Evolutionary conservation across 108 stramenopile species (phyloP), one percentile per base, ranked within the genome.

Genomic region (Nitzschia sp.): DNA sequence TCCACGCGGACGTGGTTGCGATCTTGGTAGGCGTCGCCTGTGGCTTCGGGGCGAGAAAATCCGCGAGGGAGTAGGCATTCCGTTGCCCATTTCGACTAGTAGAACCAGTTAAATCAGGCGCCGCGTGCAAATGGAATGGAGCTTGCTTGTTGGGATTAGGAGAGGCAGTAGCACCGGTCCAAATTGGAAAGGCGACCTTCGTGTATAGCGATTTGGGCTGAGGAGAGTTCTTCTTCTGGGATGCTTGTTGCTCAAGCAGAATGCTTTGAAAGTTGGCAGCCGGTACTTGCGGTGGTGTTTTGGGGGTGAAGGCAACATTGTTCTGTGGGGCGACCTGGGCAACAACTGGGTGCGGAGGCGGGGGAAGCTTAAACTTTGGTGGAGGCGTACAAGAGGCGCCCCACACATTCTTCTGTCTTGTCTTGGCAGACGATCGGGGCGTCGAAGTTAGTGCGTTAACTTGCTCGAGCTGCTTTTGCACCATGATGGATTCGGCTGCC

Each of bases 401-500:
- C 73, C 76, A 71, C 22, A 58, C 67, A 29, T 63, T 54, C 31
- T 82, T 73, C 30, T 75, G 71, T 48, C 22, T 13, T 5, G 35
- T 19, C 17, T 35, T 45, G 45, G 48, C 44, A 21, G 54, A 15
- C 21, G 60, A 45, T 9, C 54, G 28, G 21, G 56, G 54, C 30
- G 56, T 13, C 27, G 3, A 8, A 3, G 72, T 71, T 16, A 46
- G 26, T 29, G 25, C 31, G 25, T 71, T 77, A 32, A 80, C 46
- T 31, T 68, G 33, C 26, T 56, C 65, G 13, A 63, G 58, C 41
- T 58, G 58, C 46, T 65, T 48, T 52, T 63, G 58, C 54, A 60
- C 80, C 84, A 89, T 83, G 62, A 88, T 85, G 13, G 69, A 53
- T 41, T 75, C 71, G 33, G 87, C 83, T 9, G 85, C 83, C 34